Evolutionary conservation across 257 asterid species (phyloP), one percentile per base, ranked within the genome.

Genomic region (Fraxinus quadrangulata): DNA sequence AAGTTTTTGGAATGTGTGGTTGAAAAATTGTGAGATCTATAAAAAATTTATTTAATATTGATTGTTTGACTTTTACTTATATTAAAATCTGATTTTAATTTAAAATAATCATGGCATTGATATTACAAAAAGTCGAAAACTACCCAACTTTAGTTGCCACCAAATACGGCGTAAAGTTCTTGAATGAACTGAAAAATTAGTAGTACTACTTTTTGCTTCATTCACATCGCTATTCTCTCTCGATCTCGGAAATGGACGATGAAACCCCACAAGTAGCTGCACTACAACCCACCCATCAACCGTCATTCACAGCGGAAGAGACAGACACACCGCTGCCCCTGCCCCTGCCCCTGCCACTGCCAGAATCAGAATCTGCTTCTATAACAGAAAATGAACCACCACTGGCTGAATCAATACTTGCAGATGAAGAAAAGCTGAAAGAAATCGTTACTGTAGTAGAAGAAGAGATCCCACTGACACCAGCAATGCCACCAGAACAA

Each of bases 181-280:
- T 59, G 67, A 59, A 6, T 51, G 24, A 51, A 51, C 1, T 19
- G 30, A n/a, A 21, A 59, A 30, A 30, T 30, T 30, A 59, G 3
- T 56, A n/a, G 5, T 49, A 13, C 59, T 49, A 13, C 59, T 51
- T 21, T 24, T 24, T 21, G 31, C 68, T 61, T 61, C 68, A 61
- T 61, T 16, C 5, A 4, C 7, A 7, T 61, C 17, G 11, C 68
- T 6, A 21, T 6, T 21, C 33, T 61, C 68, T 24, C 31, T 61
- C 68, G 9, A 24, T 56, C 66, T 6, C 26, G 28, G 6, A 13
- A 61, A 91, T 90, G 97, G 90, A 93, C 19, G 97, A 88, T 8
- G 89, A 81, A 80, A 74, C 84, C 75, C 67, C 82, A 69, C 86
- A 54, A 79, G 34, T 75, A 1, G 40, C 79, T 13, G 77, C 84